Base-by-base conservation (phyloP, 2,329 filamentous ascomycete species). In the Colletotrichum tropicicola region DNA sequence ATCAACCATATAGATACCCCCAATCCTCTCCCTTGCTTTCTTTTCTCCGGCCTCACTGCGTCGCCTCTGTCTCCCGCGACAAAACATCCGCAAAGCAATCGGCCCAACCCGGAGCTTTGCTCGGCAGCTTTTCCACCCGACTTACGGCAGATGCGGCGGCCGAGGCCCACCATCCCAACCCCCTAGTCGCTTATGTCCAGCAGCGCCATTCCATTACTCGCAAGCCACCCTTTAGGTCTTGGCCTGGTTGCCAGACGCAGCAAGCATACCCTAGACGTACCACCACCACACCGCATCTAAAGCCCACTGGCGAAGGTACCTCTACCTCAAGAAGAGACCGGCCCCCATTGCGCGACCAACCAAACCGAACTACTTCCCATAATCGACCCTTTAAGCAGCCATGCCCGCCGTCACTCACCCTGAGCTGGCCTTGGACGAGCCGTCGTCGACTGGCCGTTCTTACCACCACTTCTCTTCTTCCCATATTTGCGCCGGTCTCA, bases 371-470 rank as follows among this genome's bases (percentile, higher is more conserved):
- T 68, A 76, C 66, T 67, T 58, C 28, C 52, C 74, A 74, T 70
- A 70, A 72, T 73, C 74, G 73, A 71, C 71, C 70, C 32, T 64
- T 64, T 44, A 59, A 63, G 75, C 74, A 79, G 75, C 65, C 66
- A 81, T 80, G 79, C 78, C 79, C 69, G 73, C 72, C 71, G 69
- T 79, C 70, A 74, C 43, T 59, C 59, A 62, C 44, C 30, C 63
- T 66, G 52, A 75, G 71, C 70, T 72, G 66, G 72, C 69, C 56
- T 70, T 70, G 67, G 69, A 72, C 65, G 66, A 69, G 63, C 68
- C 73, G 58, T 59, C 55, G 28, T 59, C 54, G 12, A 51, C 61
- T 54, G 17, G n/a, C 28, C 25, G 17, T 17, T 37, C 45, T 47
- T 49, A 63, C 51, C 48, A 65, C 43, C 64, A 55, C 44, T 5